Conservation (phyloP, 768 basidiomycete species). For the Tulasnella sp. region DNA sequence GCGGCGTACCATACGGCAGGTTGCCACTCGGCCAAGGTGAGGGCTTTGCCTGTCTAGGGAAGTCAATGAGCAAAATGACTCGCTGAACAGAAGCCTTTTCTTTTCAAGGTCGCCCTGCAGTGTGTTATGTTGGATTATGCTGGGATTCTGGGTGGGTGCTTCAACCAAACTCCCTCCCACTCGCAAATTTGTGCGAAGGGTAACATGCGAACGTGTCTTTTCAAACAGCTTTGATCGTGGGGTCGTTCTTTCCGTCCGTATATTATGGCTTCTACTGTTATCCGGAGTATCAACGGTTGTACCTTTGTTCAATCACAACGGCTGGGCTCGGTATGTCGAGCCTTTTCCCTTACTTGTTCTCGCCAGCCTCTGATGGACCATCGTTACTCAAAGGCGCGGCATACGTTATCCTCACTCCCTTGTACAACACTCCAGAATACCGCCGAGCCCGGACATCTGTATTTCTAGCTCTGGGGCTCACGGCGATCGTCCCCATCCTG, state of each 20-base stretch:
- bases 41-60: too few species aligned
- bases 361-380: conserved; percentile 31
- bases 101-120: conserved; percentile 52
- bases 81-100: neutral
- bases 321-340: conserved; percentile 56
- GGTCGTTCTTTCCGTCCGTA: conserved; percentile 72
- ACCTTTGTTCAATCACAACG: conserved; percentile 52
- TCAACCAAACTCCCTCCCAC: too few species aligned
- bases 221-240: conserved; percentile 57
- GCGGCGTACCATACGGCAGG: conserved; percentile 67
- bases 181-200: neutral
- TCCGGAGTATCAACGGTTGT: conserved; percentile 50
- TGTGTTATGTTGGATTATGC: conserved; percentile 72
- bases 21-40: conserved; percentile 69
- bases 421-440: conserved; percentile 70
- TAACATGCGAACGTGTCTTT: neutral
- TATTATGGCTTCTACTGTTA: conserved; percentile 78
- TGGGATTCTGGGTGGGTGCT: conserved; percentile 57
- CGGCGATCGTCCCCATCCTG: conserved; percentile 61
- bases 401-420: conserved; percentile 73
- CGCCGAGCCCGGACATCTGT: conserved; percentile 71
- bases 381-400: conserved; percentile 50
- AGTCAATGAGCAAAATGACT: neutral
- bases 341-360: conserved; percentile 21
- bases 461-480: conserved; percentile 74